Conservation (phyloP, 2,329 filamentous ascomycete species). For the Aspergillus ibericus region DNA sequence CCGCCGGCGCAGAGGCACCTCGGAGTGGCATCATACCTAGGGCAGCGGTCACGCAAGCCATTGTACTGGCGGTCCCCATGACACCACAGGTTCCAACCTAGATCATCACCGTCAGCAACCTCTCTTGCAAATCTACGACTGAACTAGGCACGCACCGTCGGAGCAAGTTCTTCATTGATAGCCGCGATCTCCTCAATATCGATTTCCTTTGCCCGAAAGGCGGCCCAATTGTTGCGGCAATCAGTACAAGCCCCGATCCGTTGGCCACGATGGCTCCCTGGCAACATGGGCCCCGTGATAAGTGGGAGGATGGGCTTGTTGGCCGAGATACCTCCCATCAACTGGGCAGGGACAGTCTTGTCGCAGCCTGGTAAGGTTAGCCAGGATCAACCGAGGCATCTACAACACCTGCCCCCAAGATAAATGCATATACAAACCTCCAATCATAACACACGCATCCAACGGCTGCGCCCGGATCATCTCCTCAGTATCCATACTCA, state of each 20-base stretch:
- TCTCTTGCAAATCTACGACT: no score
- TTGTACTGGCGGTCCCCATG: conserved; percentile 59
- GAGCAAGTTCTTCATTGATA: conserved; percentile 71
- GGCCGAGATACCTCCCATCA: conserved; percentile 74
- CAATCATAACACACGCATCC: conserved; percentile 67
- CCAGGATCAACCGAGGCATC: no score
- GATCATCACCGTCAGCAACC: neutral
- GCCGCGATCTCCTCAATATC: conserved; percentile 71
- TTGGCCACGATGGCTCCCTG: conserved; percentile 63
- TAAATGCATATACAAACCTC: conserved; percentile 49
- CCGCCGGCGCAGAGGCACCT: conserved; percentile 55
- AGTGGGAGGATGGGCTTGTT: conserved; percentile 70
- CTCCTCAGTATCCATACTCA: conserved; percentile 79
- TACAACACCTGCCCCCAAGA: no score
- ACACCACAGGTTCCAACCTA: conserved; percentile 56
- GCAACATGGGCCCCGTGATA: conserved; percentile 74
- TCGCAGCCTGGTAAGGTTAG: conserved; percentile 60
- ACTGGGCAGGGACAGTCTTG: conserved; percentile 70
- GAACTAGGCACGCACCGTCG: conserved; percentile 54
- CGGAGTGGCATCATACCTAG: conserved; percentile 55
- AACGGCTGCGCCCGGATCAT: conserved; percentile 72
- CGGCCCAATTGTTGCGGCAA: conserved; percentile 72
- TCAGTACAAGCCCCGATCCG: conserved; percentile 73
- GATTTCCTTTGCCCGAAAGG: conserved; percentile 63
- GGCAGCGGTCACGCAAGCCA: conserved; percentile 55